A percentile compares a stretch with the other conserved stretches of the same genome.
Conservation (phyloP, 2,329 filamentous ascomycete genomes). For the Xylariaceae sp. region DNA sequence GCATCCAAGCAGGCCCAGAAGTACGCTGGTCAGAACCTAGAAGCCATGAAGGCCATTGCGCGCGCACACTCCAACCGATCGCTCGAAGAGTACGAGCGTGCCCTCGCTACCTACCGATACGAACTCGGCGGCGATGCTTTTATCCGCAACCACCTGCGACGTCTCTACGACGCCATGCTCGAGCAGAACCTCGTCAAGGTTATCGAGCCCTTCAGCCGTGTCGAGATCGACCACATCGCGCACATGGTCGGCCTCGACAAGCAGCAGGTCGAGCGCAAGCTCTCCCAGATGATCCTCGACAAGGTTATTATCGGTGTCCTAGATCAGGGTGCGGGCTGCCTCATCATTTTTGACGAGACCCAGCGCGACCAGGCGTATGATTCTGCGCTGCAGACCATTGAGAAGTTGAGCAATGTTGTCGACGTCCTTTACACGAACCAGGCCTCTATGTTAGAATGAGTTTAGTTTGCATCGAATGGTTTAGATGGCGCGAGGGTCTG, state of each 20-base stretch:
- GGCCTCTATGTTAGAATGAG: constrained; percentile 82
- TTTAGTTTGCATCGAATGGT: background rate
- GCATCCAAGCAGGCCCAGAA: constrained; percentile 93
- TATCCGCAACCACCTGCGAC: constrained; percentile 92
- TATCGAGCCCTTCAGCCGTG: constrained; percentile 95
- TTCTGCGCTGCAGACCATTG: constrained; percentile 87
- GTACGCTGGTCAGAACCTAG: constrained; percentile 90
- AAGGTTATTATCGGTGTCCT: constrained; percentile 97
- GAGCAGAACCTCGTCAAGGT: constrained; percentile 99
- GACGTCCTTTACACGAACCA: constrained; percentile 98
- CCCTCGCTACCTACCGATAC: constrained; percentile 82
- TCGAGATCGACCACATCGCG: constrained; percentile 94
- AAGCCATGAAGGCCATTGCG: constrained; percentile 98
- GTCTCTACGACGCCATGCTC: constrained; percentile 95
- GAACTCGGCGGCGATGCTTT: constrained; percentile 93
- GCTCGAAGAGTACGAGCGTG: constrained; percentile 93
- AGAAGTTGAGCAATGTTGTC: constrained; percentile 94
- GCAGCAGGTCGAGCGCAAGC: constrained; percentile 93
- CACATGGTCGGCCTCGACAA: constrained; percentile 97
- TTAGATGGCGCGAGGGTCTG: constrained; percentile 1
- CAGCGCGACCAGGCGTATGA: constrained; percentile 92
- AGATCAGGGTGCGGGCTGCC: constrained; percentile 93
- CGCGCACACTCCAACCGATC: constrained; percentile 93
- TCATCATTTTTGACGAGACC: constrained; percentile 95
- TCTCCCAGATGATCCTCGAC: constrained; percentile 99